phyloP scores from a whole-genome alignment of 768 basidiomycete genomes.

The Strobilomyces confusus region DNA sequence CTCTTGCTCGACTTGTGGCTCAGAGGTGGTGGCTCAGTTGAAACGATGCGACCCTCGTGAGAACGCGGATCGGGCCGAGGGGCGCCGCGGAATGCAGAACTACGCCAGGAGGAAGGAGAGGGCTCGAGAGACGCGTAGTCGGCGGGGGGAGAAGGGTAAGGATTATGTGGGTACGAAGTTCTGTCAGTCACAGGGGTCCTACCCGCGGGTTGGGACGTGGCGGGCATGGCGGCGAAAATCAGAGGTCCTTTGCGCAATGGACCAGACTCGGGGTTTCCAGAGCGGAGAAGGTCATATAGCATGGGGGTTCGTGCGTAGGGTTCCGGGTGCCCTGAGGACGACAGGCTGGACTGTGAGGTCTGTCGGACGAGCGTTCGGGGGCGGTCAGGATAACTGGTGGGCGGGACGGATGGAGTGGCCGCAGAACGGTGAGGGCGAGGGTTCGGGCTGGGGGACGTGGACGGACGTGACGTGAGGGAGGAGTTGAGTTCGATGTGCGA shows the following conservation, averaged over 20 bases:
- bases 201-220: conserved; percentile 20
- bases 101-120: conserved; percentile 1
- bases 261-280: conserved; percentile 14
- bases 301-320: conserved; percentile 6
- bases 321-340: background rate
- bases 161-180: background rate
- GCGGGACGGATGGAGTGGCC: conserved; percentile 8
- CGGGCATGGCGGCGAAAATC: conserved; percentile 58
- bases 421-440: conserved; percentile 12
- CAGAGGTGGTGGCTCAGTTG: conserved; percentile 15
- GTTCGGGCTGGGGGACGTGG: conserved; percentile 3
- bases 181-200: conserved; percentile 4
- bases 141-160: conserved; percentile 29
- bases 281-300: conserved; percentile 22
- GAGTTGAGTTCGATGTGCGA: background rate
- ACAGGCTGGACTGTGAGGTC: conserved; percentile 4
- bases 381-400: conserved; percentile 20
- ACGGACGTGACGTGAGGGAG: conserved; percentile 5
- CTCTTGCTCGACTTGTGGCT: conserved; percentile 16
- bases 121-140: conserved; percentile 14
- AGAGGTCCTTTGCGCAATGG: conserved; percentile 47
- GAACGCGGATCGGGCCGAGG: background rate
- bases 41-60: background rate
- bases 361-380: conserved; percentile 5
- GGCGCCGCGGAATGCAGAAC: background rate